Evolutionary conservation across 2,329 filamentous ascomycete genomes (phyloP), one percentile per base, ranked within the genome.

Genomic region (Capronia americana): DNA sequence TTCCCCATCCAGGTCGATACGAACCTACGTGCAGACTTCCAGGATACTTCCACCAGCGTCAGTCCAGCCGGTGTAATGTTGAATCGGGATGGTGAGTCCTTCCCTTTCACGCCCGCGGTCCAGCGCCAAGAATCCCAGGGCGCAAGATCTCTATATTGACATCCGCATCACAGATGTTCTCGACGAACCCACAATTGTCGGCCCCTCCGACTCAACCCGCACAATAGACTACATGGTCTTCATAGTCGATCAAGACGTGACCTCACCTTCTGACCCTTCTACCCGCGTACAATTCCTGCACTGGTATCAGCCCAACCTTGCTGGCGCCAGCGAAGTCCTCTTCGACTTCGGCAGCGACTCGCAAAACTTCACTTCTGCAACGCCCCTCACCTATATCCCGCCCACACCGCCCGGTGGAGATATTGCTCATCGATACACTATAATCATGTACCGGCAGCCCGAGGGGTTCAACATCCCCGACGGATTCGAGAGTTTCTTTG

Each of bases 401-500:
- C 76, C 76, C 3, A 74, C 71, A 23, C 73, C 76, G 4, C 76
- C 75, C 0, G 63, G 65, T 2, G 65, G 71, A 12, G 67, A 65
- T 34, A 53, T 57, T 5, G 59, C 68, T 4, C 77, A 78, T 44
- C 71, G 74, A 48, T 79, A 79, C 63, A 71, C 76, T 2, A 73
- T 74, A 44, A 62, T 78, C 0, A 69, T 78, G 2, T 78, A 74
- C 59, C 24, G 58, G 10, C 75, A 78, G 54, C 66, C 69, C 2
- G 12, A 38, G 4, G 44, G 46, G 0, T 78, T 77, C 60, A n/a
- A n/a, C 0, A 74, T 77, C 24, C 77, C 77, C 0, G 30, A 50
- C 0, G 76, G 70, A 70, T 81, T 75, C 48, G 50, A 67, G 32
- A 66, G 75, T 28, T 74, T 79, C 12, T 71, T 75, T n/a, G 46